Evolutionary conservation across 2,329 filamentous ascomycete species (phyloP).

Genomic region (Fusarium goolgardi): DNA sequence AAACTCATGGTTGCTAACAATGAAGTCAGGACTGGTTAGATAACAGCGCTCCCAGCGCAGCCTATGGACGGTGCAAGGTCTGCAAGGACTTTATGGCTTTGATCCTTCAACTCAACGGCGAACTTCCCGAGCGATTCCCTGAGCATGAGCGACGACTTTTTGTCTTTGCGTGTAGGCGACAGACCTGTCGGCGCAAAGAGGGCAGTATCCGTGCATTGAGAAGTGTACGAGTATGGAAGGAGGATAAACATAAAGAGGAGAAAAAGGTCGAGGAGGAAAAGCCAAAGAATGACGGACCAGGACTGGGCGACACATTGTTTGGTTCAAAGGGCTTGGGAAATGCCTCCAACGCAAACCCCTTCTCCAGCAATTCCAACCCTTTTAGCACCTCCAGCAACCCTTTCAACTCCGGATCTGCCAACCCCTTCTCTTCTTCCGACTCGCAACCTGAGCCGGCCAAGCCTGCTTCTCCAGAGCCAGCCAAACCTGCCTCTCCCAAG

Average conservation of each 20-base stretch:
- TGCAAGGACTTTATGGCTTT: constrained; percentile 88
- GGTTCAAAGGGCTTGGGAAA: constrained; percentile 65
- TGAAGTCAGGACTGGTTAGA: constrained; percentile 82
- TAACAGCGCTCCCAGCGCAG: constrained; percentile 75
- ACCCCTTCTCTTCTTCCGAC: constrained; percentile 53
- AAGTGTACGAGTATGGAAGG: constrained; percentile 68
- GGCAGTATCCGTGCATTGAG: constrained; percentile 84
- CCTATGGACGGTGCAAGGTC: constrained; percentile 84
- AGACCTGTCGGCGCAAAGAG: constrained; percentile 81
- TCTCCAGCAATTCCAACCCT: constrained; percentile 65
- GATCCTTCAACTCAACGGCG: constrained; percentile 89
- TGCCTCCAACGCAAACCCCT: constrained; percentile 65
- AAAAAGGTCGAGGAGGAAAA: constrained; percentile 52
- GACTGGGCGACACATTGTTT: constrained; percentile 76
- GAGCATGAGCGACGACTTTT: constrained; percentile 90
- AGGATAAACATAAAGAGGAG: constrained; percentile 49
- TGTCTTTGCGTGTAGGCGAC: constrained; percentile 82
- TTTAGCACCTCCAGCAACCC: constrained; percentile 56
- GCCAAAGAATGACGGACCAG: constrained; percentile 53
- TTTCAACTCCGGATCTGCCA: constrained; percentile 46
- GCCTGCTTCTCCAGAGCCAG: constrained; percentile 44
- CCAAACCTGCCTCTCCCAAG: constrained; percentile 51
- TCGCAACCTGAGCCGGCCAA: constrained; percentile 49
- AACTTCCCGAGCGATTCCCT: constrained; percentile 87
- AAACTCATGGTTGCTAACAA: constrained; percentile 35